Conservation (phyloP, 164 flowering plant genomes). For the Malania oleifera region DNA sequence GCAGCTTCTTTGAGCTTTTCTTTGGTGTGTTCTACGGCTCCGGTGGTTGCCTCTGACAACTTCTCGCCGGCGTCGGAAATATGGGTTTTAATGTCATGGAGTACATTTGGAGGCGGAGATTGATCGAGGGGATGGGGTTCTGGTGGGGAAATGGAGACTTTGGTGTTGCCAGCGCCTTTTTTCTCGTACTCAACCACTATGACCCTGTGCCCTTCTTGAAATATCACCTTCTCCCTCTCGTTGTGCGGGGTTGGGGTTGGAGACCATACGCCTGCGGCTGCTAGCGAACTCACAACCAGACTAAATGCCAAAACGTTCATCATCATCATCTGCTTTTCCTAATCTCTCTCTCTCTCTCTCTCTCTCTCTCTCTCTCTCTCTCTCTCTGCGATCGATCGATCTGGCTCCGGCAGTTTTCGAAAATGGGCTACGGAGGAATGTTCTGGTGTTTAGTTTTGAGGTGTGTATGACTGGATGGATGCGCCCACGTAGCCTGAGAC, state of each 20-base stretch:
- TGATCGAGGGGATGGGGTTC: background rate
- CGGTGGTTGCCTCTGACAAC: background rate
- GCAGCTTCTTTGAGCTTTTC: constrained; percentile 26
- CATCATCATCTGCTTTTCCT: constrained; percentile 33
- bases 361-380: constrained; percentile 7
- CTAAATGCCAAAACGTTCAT: constrained; percentile 49
- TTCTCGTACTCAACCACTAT: constrained; percentile 54
- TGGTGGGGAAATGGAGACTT: constrained; percentile 34
- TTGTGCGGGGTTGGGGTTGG: constrained; percentile 24
- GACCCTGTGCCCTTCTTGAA: constrained; percentile 47
- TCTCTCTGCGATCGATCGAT: no score
- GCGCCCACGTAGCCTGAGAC: no score
- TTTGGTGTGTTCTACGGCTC: constrained; percentile 7
- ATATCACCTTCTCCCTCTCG: constrained; percentile 20
- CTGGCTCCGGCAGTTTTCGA: no score
- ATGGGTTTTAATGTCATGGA: background rate
- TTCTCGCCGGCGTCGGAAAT: background rate
- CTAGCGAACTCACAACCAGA: constrained; percentile 39
- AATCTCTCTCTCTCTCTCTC: background rate
- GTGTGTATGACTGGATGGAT: no score
- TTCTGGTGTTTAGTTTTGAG: no score
- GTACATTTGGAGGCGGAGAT: background rate
- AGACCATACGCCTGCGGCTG: constrained; percentile 44
- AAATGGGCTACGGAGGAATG: no score
- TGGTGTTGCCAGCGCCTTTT: constrained; percentile 32